phyloP scores from a whole-genome alignment of 2,329 filamentous ascomycete genomes.

The Talaromyces sp. region DNA sequence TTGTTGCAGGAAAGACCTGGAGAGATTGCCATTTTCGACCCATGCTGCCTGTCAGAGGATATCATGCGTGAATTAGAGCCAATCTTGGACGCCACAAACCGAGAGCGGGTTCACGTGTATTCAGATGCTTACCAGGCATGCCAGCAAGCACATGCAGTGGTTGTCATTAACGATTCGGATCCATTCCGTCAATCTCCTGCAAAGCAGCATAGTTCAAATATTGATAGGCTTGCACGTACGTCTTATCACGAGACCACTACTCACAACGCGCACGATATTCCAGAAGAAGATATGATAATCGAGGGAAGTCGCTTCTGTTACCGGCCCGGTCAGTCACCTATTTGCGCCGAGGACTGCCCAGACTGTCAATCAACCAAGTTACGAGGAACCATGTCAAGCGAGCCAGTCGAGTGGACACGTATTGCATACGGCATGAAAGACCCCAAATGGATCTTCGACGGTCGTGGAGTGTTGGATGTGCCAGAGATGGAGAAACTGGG shows the following conservation, averaged over 20 bases:
- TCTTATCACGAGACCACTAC: background rate
- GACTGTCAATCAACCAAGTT: conserved; percentile 23
- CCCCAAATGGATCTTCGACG: conserved; percentile 50
- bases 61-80: conserved; percentile 37
- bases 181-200: conserved; percentile 41
- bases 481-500: conserved; percentile 33
- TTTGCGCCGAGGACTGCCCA: conserved; percentile 24
- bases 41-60: conserved; percentile 41
- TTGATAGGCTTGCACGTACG: background rate
- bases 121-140: conserved; percentile 44
- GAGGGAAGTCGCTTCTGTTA: conserved; percentile 18
- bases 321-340: conserved; percentile 19
- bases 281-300: conserved; percentile 9
- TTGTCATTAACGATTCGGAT: conserved; percentile 52
- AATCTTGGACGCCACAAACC: conserved; percentile 11
- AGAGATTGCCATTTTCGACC: conserved; percentile 65
- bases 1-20: conserved; percentile 60
- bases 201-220: background rate
- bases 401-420: conserved; percentile 43
- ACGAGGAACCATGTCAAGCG: conserved; percentile 17
- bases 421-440: conserved; percentile 43
- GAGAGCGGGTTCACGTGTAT: conserved; percentile 34
- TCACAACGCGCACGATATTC: background rate
- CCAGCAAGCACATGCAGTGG: conserved; percentile 42
- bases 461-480: conserved; percentile 34